Evolutionary conservation across 192 early-diverging fungal species (phyloP).

Genomic region (Geosiphon pyriformis): DNA sequence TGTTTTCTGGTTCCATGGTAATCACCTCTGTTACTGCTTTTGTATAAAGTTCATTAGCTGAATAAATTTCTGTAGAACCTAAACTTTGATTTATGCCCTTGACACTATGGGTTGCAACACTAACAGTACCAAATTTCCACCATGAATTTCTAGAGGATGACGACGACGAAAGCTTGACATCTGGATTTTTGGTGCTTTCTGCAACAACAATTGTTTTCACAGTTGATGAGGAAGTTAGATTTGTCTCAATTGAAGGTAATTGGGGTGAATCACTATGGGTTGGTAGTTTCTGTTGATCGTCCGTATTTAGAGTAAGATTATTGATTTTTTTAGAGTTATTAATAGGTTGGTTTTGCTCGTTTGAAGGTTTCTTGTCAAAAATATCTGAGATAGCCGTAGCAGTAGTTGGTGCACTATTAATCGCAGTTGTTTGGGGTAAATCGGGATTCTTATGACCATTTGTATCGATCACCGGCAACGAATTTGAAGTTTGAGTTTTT

Average conservation of each 20-base stretch:
- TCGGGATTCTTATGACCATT: background rate
- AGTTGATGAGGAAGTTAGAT: background rate
- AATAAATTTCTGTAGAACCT: background rate
- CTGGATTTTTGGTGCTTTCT: background rate
- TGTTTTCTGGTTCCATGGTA: background rate
- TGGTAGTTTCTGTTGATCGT: no score
- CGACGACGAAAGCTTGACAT: background rate
- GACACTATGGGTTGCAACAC: background rate
- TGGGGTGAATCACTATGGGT: background rate
- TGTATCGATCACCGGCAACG: background rate
- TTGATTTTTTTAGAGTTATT: no score
- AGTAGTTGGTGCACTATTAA: background rate
- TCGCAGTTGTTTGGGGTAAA: background rate
- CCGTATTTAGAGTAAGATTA: no score
- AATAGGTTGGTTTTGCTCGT: no score
- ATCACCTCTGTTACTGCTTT: background rate
- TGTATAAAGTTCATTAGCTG: background rate
- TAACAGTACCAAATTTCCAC: constrained; percentile 3
- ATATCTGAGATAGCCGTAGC: background rate
- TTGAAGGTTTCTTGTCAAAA: no score
- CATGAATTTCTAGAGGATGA: constrained; percentile 9
- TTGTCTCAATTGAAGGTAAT: background rate
- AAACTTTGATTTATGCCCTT: background rate
- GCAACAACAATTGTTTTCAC: background rate
- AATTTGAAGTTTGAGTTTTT: constrained; percentile 8